A percentile compares a stretch with the other conserved stretches of the same genome.
These are phyloP conservation scores for Fusarium buharicum DNA, from an alignment of 2,329 filamentous ascomycete genomes.

Conservation along the genomic window DNA sequence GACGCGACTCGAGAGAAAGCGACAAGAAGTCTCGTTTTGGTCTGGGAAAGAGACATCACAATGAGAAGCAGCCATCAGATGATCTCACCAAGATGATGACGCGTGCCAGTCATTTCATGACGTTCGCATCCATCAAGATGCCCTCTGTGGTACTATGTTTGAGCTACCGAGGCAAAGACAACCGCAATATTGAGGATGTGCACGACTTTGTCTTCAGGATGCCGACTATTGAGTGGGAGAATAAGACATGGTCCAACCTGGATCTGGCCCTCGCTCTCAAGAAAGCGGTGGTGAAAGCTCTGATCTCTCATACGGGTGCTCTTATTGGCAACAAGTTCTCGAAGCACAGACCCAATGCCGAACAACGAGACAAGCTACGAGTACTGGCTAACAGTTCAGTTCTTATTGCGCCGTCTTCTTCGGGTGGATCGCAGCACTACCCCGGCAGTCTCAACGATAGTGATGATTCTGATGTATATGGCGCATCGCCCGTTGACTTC, in stretches of 20 bases:
- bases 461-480: conserved; percentile 67
- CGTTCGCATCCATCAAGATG: conserved; percentile 93
- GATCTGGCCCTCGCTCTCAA: conserved; percentile 93
- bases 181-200: conserved; percentile 95
- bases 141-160: conserved; percentile 94
- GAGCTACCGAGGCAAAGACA: conserved; percentile 95
- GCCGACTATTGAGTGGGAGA: conserved; percentile 93
- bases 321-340: conserved; percentile 98
- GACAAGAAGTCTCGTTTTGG: conserved; percentile 68
- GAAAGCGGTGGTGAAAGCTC: conserved; percentile 90
- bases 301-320: conserved; percentile 94
- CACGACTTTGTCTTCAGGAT: conserved; percentile 98
- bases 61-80: conserved; percentile 76
- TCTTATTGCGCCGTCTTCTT: conserved; percentile 63
- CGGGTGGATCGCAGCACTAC: conserved; percentile 51
- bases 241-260: conserved; percentile 99
- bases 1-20: conserved; percentile 50
- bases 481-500: conserved; percentile 65
- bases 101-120: conserved; percentile 97
- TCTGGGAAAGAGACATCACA: conserved; percentile 59
- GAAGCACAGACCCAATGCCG: conserved; percentile 82
- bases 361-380: conserved; percentile 80
- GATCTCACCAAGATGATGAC: conserved; percentile 97
- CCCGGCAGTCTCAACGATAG: conserved; percentile 60
- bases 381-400: conserved; percentile 85